These are phyloP conservation scores for Candida chauliodis DNA, from an alignment of 805 yeast species.

Conservation along the genomic window DNA sequence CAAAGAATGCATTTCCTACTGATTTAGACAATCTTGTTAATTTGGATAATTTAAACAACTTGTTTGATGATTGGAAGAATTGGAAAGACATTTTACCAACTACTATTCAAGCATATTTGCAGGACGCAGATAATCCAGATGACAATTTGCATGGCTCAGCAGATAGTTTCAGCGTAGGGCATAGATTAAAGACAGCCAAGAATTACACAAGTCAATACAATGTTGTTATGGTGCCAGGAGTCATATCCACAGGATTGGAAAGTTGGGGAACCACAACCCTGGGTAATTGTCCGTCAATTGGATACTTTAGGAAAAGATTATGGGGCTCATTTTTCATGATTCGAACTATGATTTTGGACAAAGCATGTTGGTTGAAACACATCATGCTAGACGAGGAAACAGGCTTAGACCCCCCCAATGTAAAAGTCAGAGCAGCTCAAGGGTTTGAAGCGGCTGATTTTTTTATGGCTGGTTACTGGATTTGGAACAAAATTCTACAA, in stretches of 20 bases:
- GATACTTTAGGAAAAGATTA: slow-evolving; percentile 83
- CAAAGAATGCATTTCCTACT: slow-evolving; percentile 31
- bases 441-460: slow-evolving; percentile 97
- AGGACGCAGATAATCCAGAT: slow-evolving; percentile 46
- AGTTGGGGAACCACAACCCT: slow-evolving; percentile 83
- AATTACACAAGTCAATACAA: slow-evolving; percentile 62
- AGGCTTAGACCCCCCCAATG: slow-evolving; percentile 86
- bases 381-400: slow-evolving; percentile 85
- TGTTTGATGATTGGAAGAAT: slow-evolving; percentile 64
- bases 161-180: slow-evolving; percentile 88
- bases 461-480: slow-evolving; percentile 97
- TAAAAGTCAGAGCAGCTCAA: slow-evolving; percentile 83
- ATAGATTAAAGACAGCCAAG: slow-evolving; percentile 47
- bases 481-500: slow-evolving; percentile 95
- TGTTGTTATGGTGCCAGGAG: slow-evolving; percentile 94
- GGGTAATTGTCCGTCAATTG: slow-evolving; percentile 74
- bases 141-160: slow-evolving; percentile 49
- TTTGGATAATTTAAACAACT: slow-evolving; percentile 36
- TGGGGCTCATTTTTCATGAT: slow-evolving; percentile 99
- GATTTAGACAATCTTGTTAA: slow-evolving; percentile 49
- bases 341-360: slow-evolving; percentile 85
- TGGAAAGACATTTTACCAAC: slow-evolving; percentile 63
- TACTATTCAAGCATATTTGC: slow-evolving; percentile 55
- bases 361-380: slow-evolving; percentile 90
- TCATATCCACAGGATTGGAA: slow-evolving; percentile 90